Conservation (phyloP, 495 filamentous ascomycete genomes). For the Oidiodendron maius region DNA sequence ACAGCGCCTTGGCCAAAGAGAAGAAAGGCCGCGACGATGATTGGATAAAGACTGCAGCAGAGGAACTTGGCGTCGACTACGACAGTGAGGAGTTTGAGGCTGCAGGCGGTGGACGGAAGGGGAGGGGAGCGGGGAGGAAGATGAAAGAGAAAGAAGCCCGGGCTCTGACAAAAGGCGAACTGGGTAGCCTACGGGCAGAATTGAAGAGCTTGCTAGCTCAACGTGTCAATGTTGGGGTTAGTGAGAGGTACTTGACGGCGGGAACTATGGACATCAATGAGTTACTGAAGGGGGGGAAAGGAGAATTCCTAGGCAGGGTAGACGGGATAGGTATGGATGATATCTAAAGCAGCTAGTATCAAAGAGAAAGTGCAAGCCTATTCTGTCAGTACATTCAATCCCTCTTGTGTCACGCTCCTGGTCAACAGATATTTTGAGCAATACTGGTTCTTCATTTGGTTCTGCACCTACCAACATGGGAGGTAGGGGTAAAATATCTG, state of each 20-base stretch:
- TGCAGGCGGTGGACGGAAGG: slow-evolving; percentile 55
- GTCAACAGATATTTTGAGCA: no score
- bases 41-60: slow-evolving; percentile 77
- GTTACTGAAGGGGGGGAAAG: slow-evolving; percentile 57
- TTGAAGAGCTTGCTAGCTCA: slow-evolving; percentile 61
- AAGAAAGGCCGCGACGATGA: slow-evolving; percentile 77
- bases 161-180: slow-evolving; percentile 61
- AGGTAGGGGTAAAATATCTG: no score
- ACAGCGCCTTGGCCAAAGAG: slow-evolving; percentile 77
- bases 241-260: slow-evolving; percentile 78
- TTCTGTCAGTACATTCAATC: no score
- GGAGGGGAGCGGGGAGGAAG: slow-evolving; percentile 61
- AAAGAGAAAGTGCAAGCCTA: no score
- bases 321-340: slow-evolving; percentile 34
- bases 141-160: slow-evolving; percentile 67
- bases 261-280: slow-evolving; percentile 78
- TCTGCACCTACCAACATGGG: neutral
- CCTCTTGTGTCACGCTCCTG: no score
- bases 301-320: slow-evolving; percentile 59
- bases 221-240: slow-evolving; percentile 86
- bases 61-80: slow-evolving; percentile 91
- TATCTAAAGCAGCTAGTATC: neutral
- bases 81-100: slow-evolving; percentile 78
- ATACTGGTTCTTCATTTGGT: neutral
- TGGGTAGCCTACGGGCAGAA: slow-evolving; percentile 55